Evolutionary conservation across 1,284 basidiomycete species (phyloP), one percentile per base, ranked within the genome.

Genomic region (Rhodotorula sp.): DNA sequence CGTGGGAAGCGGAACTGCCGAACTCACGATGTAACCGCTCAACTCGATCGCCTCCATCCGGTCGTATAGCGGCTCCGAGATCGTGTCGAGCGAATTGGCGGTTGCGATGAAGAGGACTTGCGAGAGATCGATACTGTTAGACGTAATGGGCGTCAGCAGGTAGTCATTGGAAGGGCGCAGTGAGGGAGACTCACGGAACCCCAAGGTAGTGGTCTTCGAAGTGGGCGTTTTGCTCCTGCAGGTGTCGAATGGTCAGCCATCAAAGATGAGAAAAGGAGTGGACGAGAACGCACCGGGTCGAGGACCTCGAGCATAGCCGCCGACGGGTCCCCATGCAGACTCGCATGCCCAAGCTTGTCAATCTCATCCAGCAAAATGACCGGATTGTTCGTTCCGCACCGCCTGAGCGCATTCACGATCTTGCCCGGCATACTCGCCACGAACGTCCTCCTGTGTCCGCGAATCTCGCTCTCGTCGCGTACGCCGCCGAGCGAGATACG

Each of bases 361-460:
- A 82, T 79, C 74, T 82, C 82, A 72, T 82, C 82, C 20, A 82
- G 76, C 53, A 82, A 70, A 49, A 82, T 77, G 53, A 82, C 81
- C 17, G 81, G 80, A 70, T 82, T 82, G 51, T 78, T 80, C 10
- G 80, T 79, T n/a, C 79, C 79, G 8, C 79, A 79, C 71, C 79
- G 79, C n/a, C 79, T 70, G 30, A 76, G 64, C 62, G 75, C 77
- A 24, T 76, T 67, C 39, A 82, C 87, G 71, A 78, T 89, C 86
- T 81, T 88, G 85, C 90, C 90, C 49, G 69, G 90, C 89, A 80
- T 65, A 48, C 76, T 80, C 51, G 77, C 76, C 59, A 74, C 75
- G 62, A 77, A 78, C 27, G 75, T 79, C 39, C 79, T 66, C 8
- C 81, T 70, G 70, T 80, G 80, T 10, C 74, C 82, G 15, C 82